Percentiles rank a stretch among this genome's conserved stretches.
Evolutionary conservation across 176 grass and related monocot genomes (phyloP).

Genomic region (Oryza longistaminata): DNA sequence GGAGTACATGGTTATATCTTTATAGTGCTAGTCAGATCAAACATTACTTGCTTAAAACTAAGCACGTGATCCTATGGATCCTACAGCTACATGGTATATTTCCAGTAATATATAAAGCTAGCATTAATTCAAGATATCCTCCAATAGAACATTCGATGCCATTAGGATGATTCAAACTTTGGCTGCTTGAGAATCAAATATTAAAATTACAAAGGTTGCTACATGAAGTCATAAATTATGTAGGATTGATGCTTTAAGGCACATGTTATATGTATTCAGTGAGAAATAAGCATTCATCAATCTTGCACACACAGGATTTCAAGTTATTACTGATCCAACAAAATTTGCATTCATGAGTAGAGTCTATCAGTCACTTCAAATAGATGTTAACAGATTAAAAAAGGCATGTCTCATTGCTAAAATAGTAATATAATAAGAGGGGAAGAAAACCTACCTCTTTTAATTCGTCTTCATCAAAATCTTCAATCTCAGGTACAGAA

Average conservation of each 20-base stretch:
- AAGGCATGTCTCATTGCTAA: slow-evolving; percentile 2
- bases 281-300: neutral
- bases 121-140: neutral
- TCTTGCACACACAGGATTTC: neutral
- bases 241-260: neutral
- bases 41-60: neutral
- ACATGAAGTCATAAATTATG: neutral
- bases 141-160: neutral
- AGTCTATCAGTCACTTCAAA: neutral
- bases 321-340: slow-evolving; percentile 15
- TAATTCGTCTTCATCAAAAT: slow-evolving; percentile 67
- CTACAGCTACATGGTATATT: neutral
- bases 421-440: neutral
- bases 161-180: neutral
- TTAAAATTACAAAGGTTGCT: neutral
- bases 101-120: neutral
- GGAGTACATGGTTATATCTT: neutral
- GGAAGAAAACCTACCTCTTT: slow-evolving; percentile 55
- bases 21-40: neutral
- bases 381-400: neutral
- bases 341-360: neutral
- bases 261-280: neutral
- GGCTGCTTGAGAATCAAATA: neutral
- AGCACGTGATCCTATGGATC: neutral
- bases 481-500: slow-evolving; percentile 76